Percentiles rank a stretch among this genome's conserved stretches.
Conservation (phyloP, 2,329 filamentous ascomycete genomes). For the Hypoxylon sp. region DNA sequence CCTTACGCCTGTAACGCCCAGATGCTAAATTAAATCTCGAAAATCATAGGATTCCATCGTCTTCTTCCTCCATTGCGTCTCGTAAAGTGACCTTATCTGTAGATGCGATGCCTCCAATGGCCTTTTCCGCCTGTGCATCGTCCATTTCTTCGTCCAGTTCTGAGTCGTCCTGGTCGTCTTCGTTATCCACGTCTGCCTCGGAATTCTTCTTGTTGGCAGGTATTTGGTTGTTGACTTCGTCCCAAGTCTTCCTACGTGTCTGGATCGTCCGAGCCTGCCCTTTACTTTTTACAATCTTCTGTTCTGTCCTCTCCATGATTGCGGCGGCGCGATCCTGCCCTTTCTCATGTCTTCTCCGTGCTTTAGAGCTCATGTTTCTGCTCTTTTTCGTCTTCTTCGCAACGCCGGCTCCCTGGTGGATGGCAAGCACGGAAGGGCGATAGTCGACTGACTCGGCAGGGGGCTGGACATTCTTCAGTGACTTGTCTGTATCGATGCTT, state of each 20-base stretch:
- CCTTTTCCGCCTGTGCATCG: constrained; percentile 39
- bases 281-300: constrained; percentile 70
- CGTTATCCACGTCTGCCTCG: constrained; percentile 26
- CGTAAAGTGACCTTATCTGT: constrained; percentile 23
- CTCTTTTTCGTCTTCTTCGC: constrained; percentile 74
- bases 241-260: constrained; percentile 68
- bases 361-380: constrained; percentile 70
- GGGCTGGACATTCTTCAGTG: constrained; percentile 71
- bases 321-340: constrained; percentile 72
- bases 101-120: constrained; percentile 8
- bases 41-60: constrained; percentile 47
- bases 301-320: constrained; percentile 70
- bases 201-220: constrained; percentile 37
- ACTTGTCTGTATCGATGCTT: constrained; percentile 79
- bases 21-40: neutral
- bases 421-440: constrained; percentile 77
- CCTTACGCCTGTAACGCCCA: constrained; percentile 32
- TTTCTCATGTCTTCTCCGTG: constrained; percentile 69
- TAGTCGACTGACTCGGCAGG: constrained; percentile 64
- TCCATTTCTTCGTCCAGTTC: constrained; percentile 50
- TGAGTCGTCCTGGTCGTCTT: constrained; percentile 42
- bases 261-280: constrained; percentile 64
- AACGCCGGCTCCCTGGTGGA: constrained; percentile 77
- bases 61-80: constrained; percentile 28
- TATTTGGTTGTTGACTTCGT: constrained; percentile 67